Base-by-base conservation (phyloP, 441 rosid species). In the Mallotus repandus region DNA sequence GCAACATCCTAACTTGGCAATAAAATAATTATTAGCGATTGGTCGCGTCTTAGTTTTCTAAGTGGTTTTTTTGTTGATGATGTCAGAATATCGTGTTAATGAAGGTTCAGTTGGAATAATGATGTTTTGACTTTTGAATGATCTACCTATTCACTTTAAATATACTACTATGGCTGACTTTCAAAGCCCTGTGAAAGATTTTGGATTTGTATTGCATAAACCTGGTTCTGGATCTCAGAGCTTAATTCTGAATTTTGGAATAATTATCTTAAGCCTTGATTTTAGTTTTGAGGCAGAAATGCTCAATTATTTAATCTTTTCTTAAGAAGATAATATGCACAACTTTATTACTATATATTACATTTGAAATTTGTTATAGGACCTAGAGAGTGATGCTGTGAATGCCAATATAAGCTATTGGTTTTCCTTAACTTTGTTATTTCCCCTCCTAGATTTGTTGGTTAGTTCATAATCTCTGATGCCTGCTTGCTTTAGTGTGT, bases 401-500 rank as follows among this genome's bases (percentile, higher is more conserved):
- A 38, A 38, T 18, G 25, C 3, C 70, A 16, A 55, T n/a, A 12
- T 35, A 25, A 32, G 54, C 4, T 6, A 9, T 70, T 15, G 9
- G 4, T n/a, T 46, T 18, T 53, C 1, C 53, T 35, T 43, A 19
- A 4, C 5, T 4, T 48, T n/a, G 8, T 29, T 12, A 8, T 56
- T 32, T 35, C 32, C n/a, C 19, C 49, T 58, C 25, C 59, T 13
- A 5, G 16, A n/a, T 11, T 43, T 32, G 10, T 70, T 2, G 16
- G 12, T 50, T 12, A 46, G 32, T 57, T 38, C 38, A 15, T 52
- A 0, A 11, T 54, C 50, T 32, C 25, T 69, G 63, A 74, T 66
- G 74, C 69, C 32, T 80, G 45, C 63, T 75, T 83, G 59, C 74
- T 82, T 77, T 63, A 96, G 97, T 92, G 97, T 85, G 92, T 90